A percentile compares a stretch with the other conserved stretches of the same genome.
Conservation (phyloP, 768 basidiomycete species). For the Coprinopsis marcescibilis region DNA sequence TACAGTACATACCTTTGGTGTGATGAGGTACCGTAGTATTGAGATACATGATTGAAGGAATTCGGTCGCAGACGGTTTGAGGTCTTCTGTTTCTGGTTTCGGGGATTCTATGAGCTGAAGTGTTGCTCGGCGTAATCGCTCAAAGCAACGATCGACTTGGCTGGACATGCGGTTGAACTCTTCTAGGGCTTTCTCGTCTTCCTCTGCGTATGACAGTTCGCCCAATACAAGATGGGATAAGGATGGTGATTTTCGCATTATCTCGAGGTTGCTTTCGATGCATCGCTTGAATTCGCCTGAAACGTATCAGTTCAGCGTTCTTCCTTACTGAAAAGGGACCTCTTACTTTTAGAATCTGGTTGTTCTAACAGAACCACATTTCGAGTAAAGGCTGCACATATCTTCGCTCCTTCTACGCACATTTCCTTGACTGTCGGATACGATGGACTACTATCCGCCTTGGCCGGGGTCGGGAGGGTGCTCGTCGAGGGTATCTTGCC, state of each 20-base stretch:
- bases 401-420: conserved; percentile 18
- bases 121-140: conserved; percentile 48
- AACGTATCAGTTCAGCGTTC: too few species aligned
- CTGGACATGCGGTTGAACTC: conserved; percentile 33
- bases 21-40: too few species aligned
- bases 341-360: too few species aligned
- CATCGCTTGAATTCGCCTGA: too few species aligned
- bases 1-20: background rate
- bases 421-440: background rate
- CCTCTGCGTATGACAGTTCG: background rate
- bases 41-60: too few species aligned
- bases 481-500: too few species aligned
- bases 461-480: background rate
- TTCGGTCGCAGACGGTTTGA: too few species aligned
- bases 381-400: conserved; percentile 41
- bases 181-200: conserved; percentile 19
- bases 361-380: conserved; percentile 36
- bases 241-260: conserved; percentile 7
- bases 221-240: conserved; percentile 10
- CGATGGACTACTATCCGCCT: background rate
- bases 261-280: conserved; percentile 2
- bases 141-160: conserved; percentile 58
- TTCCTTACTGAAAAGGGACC: too few species aligned
- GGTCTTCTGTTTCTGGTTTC: too few species aligned
- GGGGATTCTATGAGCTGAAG: conserved; percentile 47